phyloP scores from a whole-genome alignment of 495 filamentous ascomycete species.

The Penicillium canescens region DNA sequence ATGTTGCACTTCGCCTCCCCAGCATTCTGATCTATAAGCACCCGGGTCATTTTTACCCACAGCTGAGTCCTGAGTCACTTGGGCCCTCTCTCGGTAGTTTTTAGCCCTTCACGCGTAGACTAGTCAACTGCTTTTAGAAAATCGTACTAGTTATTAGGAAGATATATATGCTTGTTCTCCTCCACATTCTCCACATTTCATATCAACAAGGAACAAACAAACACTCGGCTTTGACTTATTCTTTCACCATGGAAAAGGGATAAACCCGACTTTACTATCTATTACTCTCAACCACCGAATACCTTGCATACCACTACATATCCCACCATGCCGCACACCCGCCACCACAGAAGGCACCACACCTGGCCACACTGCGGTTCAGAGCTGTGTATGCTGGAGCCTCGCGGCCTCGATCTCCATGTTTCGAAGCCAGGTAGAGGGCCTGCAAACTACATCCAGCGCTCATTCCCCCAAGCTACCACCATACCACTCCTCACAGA shows the following conservation, averaged over 20 bases:
- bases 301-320: neutral
- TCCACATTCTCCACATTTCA: neutral
- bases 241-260: conserved; percentile 13
- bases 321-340: conserved; percentile 26
- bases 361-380: conserved; percentile 44
- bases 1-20: too few relatives aligned
- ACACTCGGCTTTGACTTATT: neutral
- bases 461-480: conserved; percentile 20
- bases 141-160: conserved; percentile 6
- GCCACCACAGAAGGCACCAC: conserved; percentile 39
- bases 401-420: conserved; percentile 13
- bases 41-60: neutral
- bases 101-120: conserved; percentile 11
- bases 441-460: conserved; percentile 6
- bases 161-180: neutral
- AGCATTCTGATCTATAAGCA: neutral
- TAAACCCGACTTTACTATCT: neutral
- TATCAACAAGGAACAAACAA: neutral
- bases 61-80: conserved; percentile 4
- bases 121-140: neutral
- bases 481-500: conserved; percentile 20
- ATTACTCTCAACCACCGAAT: neutral
- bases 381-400: conserved; percentile 21
- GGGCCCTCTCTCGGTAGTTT: neutral
- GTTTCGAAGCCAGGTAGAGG: conserved; percentile 3